Evolutionary conservation across 306 rosid species (phyloP).

Genomic region (Acmispon strigosus): DNA sequence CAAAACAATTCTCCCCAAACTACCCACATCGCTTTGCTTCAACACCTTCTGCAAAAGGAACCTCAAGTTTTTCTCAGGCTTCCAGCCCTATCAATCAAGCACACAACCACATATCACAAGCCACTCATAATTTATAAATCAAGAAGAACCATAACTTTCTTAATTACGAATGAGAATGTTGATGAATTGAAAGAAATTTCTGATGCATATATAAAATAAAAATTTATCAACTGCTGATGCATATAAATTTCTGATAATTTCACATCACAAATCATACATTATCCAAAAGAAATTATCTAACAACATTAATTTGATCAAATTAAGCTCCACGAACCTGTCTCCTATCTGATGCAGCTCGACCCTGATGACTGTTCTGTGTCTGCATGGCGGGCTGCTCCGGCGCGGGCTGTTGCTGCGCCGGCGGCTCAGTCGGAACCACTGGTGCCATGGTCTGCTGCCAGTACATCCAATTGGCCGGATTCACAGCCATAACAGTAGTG

Average conservation of each 20-base stretch:
- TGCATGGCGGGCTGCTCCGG: slow-evolving; percentile 39
- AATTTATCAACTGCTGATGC: too few relatives aligned
- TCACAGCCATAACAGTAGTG: slow-evolving; percentile 22
- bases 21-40: slow-evolving; percentile 99
- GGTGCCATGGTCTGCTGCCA: slow-evolving; percentile 58
- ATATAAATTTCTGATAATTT: too few relatives aligned
- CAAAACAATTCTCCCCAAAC: slow-evolving; percentile 84
- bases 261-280: neutral
- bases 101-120: neutral
- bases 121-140: neutral
- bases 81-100: slow-evolving; percentile 61
- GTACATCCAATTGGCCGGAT: slow-evolving; percentile 60
- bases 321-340: slow-evolving; percentile 45
- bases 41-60: slow-evolving; percentile 90
- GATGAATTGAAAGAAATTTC: neutral
- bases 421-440: slow-evolving; percentile 6
- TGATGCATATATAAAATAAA: too few relatives aligned
- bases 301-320: neutral
- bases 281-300: neutral
- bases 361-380: slow-evolving; percentile 37
- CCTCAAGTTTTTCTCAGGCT: slow-evolving; percentile 85
- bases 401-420: neutral
- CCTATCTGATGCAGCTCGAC: slow-evolving; percentile 26
- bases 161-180: neutral
- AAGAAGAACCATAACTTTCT: too few relatives aligned